Evolutionary conservation across 176 grass and related monocot genomes (phyloP).

Genomic region (Aegilops longissima): DNA sequence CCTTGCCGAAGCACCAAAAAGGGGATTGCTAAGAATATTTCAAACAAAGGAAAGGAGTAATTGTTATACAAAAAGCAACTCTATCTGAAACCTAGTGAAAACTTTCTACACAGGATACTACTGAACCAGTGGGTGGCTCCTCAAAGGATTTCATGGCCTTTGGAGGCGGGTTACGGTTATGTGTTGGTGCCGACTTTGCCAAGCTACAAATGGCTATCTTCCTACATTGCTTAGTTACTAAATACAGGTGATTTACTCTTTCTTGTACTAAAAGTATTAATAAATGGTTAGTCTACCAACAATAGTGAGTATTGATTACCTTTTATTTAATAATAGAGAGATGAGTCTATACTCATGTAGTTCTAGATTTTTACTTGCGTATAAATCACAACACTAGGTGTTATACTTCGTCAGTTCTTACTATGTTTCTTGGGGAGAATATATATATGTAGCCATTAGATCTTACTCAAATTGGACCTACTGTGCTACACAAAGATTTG

Average conservation of each 20-base stretch:
- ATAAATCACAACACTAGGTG: no score
- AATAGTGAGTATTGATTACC: neutral
- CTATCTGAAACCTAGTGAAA: neutral
- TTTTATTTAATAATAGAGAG: neutral
- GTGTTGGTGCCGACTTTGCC: constrained; percentile 60
- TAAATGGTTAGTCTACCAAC: neutral
- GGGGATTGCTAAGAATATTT: no score
- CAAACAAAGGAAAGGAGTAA: no score
- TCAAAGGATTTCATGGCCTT: constrained; percentile 71
- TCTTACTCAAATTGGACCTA: no score
- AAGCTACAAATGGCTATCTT: constrained; percentile 56
- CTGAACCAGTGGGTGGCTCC: constrained; percentile 39
- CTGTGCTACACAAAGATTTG: no score
- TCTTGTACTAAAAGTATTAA: neutral
- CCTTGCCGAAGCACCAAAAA: neutral
- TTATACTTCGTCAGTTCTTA: no score
- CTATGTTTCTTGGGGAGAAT: no score
- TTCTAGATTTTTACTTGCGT: no score
- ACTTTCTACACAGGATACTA: constrained; percentile 14
- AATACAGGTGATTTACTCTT: constrained; percentile 37
- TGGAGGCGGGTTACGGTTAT: constrained; percentile 49
- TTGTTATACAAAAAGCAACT: neutral
- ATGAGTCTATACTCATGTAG: no score
- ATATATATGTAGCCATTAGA: no score
- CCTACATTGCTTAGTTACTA: constrained; percentile 58